Evolutionary conservation across 2,329 filamentous ascomycete species (phyloP).

Genomic region (Oidium heveae): DNA sequence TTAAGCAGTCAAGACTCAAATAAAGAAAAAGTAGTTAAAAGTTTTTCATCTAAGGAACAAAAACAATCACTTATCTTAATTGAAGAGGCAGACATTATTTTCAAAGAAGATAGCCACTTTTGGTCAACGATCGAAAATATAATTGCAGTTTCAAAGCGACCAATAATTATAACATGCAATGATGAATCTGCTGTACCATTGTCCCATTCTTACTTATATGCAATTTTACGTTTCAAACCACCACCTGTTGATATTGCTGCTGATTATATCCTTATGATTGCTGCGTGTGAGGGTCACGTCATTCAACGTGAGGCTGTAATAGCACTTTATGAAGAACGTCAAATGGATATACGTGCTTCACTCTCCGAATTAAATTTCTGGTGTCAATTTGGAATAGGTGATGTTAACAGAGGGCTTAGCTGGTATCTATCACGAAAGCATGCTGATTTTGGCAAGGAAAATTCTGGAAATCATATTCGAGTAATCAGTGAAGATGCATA

Average conservation of each 20-base stretch:
- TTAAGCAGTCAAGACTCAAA: conserved; percentile 13
- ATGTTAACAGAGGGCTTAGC: conserved; percentile 62
- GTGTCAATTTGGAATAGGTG: conserved; percentile 90
- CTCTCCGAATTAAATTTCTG: conserved; percentile 78
- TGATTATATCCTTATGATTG: conserved; percentile 60
- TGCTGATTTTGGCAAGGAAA: conserved; percentile 35
- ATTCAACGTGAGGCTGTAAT: conserved; percentile 40
- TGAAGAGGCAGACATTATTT: conserved; percentile 82
- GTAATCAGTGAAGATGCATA: conserved; percentile 69
- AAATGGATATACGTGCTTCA: conserved; percentile 51
- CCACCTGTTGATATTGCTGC: conserved; percentile 42
- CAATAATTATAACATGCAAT: conserved; percentile 88
- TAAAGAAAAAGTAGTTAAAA: conserved; percentile 10
- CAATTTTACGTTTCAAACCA: conserved; percentile 50
- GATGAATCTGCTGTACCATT: conserved; percentile 64
- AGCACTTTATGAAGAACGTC: conserved; percentile 42
- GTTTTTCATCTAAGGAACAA: conserved; percentile 21
- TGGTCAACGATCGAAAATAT: conserved; percentile 63
- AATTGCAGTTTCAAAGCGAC: conserved; percentile 62
- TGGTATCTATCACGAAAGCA: conserved; percentile 73
- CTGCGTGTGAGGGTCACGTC: conserved; percentile 72
- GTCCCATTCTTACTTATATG: conserved; percentile 52
- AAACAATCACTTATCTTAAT: conserved; percentile 87
- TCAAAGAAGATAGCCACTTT: conserved; percentile 88
- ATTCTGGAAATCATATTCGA: conserved; percentile 42